These are phyloP conservation scores for Suillus fuscotomentosus DNA, from an alignment of 768 basidiomycete genomes.

Conservation along the genomic window DNA sequence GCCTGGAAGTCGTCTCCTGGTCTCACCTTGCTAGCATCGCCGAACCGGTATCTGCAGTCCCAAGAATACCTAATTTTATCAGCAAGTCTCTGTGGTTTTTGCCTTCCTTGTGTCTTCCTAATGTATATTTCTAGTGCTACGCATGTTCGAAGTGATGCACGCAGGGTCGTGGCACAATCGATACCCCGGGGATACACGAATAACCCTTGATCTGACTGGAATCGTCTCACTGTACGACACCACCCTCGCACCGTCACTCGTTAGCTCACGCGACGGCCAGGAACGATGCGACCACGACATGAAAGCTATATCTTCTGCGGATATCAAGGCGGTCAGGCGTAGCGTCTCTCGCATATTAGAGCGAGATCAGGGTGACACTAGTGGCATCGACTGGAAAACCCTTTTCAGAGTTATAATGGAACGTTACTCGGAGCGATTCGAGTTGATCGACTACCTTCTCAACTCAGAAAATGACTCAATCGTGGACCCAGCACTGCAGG, in stretches of 20 bases:
- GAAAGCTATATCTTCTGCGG: constrained; percentile 12
- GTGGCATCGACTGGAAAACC: constrained; percentile 43
- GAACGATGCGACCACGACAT: constrained; percentile 22
- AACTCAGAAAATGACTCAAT: constrained; percentile 9
- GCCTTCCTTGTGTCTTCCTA: constrained; percentile 3
- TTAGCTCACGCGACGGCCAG: constrained; percentile 13
- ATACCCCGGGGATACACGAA: constrained; percentile 26
- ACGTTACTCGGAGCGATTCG: constrained; percentile 41
- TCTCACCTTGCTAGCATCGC: background rate
- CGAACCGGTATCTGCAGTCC: background rate
- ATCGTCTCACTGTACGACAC: constrained; percentile 30
- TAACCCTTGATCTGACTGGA: constrained; percentile 20
- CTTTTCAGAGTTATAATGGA: constrained; percentile 38
- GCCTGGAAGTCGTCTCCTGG: constrained; percentile 40
- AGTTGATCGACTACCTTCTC: constrained; percentile 38
- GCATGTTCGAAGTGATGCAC: constrained; percentile 14
- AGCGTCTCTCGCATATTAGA: constrained; percentile 9
- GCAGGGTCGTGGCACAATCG: constrained; percentile 24
- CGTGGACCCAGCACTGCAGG: constrained; percentile 6
- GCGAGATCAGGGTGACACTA: constrained; percentile 11
- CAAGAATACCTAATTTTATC: background rate
- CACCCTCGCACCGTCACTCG: constrained; percentile 18
- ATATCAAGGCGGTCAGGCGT: constrained; percentile 8
- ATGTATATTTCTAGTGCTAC: background rate
- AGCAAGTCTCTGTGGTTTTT: background rate